Conservation (phyloP, 331 rosid species). For the Saraca asoca region DNA sequence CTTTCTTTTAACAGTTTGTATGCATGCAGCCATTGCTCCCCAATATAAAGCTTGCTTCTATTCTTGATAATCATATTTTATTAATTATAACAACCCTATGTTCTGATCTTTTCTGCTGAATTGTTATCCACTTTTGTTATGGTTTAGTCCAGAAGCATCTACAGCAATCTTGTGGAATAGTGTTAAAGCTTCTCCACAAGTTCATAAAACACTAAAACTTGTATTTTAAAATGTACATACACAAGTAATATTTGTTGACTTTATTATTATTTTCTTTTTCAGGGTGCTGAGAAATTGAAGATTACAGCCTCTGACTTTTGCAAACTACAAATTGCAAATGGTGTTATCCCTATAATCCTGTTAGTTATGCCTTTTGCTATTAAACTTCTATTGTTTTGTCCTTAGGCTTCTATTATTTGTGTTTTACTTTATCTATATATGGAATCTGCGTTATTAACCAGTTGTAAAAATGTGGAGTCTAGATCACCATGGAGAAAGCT, state of each 20-base stretch:
- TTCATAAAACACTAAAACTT: slow-evolving; percentile 29
- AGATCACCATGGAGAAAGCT: not conserved
- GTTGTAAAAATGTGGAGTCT: slow-evolving; percentile 1
- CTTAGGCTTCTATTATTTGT: not conserved
- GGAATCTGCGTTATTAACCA: slow-evolving; percentile 4
- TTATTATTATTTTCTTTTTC: slow-evolving; percentile 25
- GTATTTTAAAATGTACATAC: not conserved
- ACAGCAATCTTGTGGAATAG: slow-evolving; percentile 96
- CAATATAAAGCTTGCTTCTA: not conserved
- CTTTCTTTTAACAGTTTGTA: too few species aligned
- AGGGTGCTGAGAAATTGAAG: slow-evolving; percentile 89
- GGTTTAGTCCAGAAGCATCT: slow-evolving; percentile 90
- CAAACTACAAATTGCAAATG: slow-evolving; percentile 77
- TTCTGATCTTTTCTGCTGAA: slow-evolving; percentile 16
- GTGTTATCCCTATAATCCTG: slow-evolving; percentile 63
- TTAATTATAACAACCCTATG: slow-evolving; percentile 2
- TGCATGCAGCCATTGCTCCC: too few species aligned
- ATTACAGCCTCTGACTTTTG: slow-evolving; percentile 74
- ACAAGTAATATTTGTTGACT: not conserved
- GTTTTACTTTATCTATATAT: slow-evolving; percentile 1
- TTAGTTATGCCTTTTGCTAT: slow-evolving; percentile 21
- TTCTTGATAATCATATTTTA: slow-evolving; percentile 9
- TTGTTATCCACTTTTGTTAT: slow-evolving; percentile 40
- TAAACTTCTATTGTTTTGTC: slow-evolving; percentile 3
- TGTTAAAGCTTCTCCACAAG: slow-evolving; percentile 89